Base-by-base conservation (phyloP, 805 yeast species). In the Candida boleticola region DNA sequence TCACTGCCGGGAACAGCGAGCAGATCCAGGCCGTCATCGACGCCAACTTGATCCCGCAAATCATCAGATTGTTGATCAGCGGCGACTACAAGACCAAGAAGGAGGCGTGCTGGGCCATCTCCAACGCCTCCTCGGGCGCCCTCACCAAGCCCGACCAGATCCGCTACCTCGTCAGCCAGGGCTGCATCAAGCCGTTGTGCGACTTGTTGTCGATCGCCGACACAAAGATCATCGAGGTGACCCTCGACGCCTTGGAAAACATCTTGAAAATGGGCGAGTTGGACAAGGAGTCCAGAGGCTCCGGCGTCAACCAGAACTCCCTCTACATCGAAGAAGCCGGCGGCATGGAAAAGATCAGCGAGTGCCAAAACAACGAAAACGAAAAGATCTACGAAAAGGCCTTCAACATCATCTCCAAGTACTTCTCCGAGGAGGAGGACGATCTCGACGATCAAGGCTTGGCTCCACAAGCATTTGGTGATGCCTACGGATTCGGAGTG, bases 61-160 rank as follows among this genome's bases (percentile, higher is more conserved):
- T 88, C 51, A 82, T 93, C 54, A 83, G 89, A 61, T 76, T 93
- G 63, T 77, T 80, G 56, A 70, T 77, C 31, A 76, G 79, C 43
- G 97, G 93, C 47, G 98, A 92, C 59, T 90, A 89, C 74, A 90
- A 89, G 74, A 92, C 98, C 27, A 87, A 87, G 64, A 93, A 92
- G 67, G 99, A 93, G 73, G 99, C 99, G 3, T 92, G 98, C 75
- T 93, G 99, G 99, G 98, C 98, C 27, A 85, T 93, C 52, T 89
- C 97, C 22, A 93, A 93, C 63, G 98, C 99, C 29, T 87, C 97
- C 14, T 86, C 97, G 7, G 98, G 98, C 54, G 98, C 97, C 18
- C 75, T 89, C 54, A 73, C 83, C 33, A 85, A 82, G 63, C 98
- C 98, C 5, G 96, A 89, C 46, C 96, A 90, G 63, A 90, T 93